Conservation (phyloP, 2,329 filamentous ascomycete species). For the Sporothrix variecibatus region DNA sequence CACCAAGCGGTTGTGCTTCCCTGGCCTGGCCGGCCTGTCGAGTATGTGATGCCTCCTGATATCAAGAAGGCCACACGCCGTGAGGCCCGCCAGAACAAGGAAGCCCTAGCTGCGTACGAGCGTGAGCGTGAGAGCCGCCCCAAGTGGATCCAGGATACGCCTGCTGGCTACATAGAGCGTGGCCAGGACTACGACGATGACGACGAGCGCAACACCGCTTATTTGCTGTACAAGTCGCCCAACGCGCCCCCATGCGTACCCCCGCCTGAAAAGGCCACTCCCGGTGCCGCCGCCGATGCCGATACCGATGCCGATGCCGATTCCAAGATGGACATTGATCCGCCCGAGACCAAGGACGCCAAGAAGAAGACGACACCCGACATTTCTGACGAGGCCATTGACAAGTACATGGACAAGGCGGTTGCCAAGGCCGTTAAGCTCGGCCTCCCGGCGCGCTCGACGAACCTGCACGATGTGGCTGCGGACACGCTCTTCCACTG, state of each 20-base stretch:
- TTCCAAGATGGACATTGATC: slow-evolving; percentile 28
- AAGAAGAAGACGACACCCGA: slow-evolving; percentile 35
- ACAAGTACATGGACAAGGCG: slow-evolving; percentile 74
- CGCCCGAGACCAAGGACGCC: slow-evolving; percentile 9
- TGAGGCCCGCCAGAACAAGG: slow-evolving; percentile 75
- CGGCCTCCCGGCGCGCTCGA: slow-evolving; percentile 73
- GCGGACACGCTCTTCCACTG: slow-evolving; percentile 71
- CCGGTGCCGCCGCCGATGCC: background rate
- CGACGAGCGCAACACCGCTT: slow-evolving; percentile 73
- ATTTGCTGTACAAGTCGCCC: slow-evolving; percentile 77
- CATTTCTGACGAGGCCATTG: slow-evolving; percentile 60
- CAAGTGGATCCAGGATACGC: slow-evolving; percentile 92
- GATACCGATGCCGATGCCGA: background rate
- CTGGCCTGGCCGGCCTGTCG: slow-evolving; percentile 85
- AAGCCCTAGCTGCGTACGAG: slow-evolving; percentile 75
- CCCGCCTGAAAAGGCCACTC: background rate
- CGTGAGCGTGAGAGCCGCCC: slow-evolving; percentile 84
- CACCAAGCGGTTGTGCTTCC: slow-evolving; percentile 84
- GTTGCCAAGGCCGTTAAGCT: slow-evolving; percentile 65
- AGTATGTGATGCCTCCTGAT: slow-evolving; percentile 86
- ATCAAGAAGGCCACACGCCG: slow-evolving; percentile 84
- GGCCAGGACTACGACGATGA: slow-evolving; percentile 75
- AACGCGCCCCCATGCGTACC: background rate
- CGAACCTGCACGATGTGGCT: slow-evolving; percentile 86
- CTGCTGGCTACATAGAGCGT: slow-evolving; percentile 78